phyloP scores from a whole-genome alignment of 2,329 filamentous ascomycete species.

The Apiospora koreana region DNA sequence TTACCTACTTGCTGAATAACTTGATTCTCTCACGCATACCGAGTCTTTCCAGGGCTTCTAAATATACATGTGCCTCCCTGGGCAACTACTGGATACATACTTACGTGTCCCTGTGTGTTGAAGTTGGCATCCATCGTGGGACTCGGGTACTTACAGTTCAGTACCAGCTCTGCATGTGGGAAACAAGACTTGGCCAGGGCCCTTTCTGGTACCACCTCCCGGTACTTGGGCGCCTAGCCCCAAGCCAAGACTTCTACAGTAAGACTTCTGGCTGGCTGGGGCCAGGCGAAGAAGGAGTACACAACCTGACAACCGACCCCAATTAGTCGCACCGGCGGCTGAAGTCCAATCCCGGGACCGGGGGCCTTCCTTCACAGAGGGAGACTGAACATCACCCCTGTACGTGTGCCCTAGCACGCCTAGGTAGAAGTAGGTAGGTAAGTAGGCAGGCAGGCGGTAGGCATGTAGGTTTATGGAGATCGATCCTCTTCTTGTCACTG shows the following conservation, averaged over 20 bases:
- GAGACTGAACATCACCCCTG: neutral
- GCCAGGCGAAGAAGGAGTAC: neutral
- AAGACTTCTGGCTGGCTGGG: conserved; percentile 2
- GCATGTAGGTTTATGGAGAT: neutral
- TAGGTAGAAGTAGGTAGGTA: no score
- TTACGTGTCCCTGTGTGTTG: neutral
- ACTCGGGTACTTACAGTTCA: neutral
- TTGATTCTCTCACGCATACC: neutral
- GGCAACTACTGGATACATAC: neutral
- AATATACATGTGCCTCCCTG: neutral
- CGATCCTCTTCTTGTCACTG: conserved; percentile 5
- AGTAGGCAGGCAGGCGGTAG: neutral
- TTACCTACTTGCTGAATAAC: neutral
- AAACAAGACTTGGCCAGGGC: conserved; percentile 1
- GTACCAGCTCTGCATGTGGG: neutral
- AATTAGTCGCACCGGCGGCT: neutral
- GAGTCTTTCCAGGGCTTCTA: neutral
- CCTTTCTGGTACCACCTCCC: neutral
- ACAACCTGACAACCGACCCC: neutral
- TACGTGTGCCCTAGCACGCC: neutral
- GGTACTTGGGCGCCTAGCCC: conserved; percentile 7
- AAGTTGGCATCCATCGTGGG: neutral
- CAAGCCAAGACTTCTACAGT: neutral
- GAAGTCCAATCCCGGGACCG: conserved; percentile 2
- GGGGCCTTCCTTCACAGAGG: neutral